Evolutionary conservation across 345 rosid species (phyloP).

Genomic region (Heritiera fomes): DNA sequence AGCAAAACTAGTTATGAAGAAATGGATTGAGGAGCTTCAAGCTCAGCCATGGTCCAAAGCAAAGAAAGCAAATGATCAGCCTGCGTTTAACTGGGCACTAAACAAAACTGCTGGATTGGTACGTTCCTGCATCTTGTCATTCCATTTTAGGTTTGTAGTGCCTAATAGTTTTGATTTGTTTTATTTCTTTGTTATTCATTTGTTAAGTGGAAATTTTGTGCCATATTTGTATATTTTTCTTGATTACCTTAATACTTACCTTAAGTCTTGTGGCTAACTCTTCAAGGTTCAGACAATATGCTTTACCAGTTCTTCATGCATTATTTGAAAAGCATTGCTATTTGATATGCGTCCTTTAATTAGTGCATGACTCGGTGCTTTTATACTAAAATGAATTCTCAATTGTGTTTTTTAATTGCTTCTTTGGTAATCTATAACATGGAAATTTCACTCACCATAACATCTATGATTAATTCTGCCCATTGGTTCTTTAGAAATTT

Average conservation of each 20-base stretch:
- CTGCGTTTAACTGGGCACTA: conserved; percentile 81
- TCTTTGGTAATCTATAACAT: neutral
- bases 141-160: neutral
- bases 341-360: neutral
- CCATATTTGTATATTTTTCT: neutral
- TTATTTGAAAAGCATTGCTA: neutral
- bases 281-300: neutral
- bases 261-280: conserved; percentile 5
- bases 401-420: neutral
- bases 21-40: conserved; percentile 88
- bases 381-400: neutral
- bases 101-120: conserved; percentile 84
- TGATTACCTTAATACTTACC: neutral
- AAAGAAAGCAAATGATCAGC: conserved; percentile 93
- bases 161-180: neutral
- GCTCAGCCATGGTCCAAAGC: conserved; percentile 81
- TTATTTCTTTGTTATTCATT: neutral
- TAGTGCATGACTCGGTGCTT: neutral
- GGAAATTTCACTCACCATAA: neutral
- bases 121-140: conserved; percentile 17
- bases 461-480: neutral
- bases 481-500: neutral
- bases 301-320: neutral
- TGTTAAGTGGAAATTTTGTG: too few relatives aligned
- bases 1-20: conserved; percentile 88